Base-by-base conservation (phyloP, 192 early-diverging fungal genomes). In the Phlyctochytrium bullatum region DNA sequence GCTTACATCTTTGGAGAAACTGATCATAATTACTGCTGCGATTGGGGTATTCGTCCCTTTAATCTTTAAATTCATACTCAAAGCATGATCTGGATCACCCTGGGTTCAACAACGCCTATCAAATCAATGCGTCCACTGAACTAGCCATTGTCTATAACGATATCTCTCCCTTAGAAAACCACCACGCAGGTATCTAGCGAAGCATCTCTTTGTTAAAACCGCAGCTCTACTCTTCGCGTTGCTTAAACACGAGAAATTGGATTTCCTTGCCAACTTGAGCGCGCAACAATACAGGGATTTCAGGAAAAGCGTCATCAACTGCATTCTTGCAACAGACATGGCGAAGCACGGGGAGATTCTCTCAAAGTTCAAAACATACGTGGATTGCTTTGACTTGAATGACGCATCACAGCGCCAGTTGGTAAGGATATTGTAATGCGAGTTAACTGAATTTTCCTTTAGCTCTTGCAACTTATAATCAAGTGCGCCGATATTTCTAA, bases 401-500 rank as follows among this genome's bases (percentile, higher is more conserved):
- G 80, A 83, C 36, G 52, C 28, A n/a, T 71, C 69, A n/a, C 80
- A 83, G 35, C 33, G 71, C 27, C 56, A 59, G 20, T 34, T 76
- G 77, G 79, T 80, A 65, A 6, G 63, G 31, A 57, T 57, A 10
- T 62, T 62, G n/a, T 65, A 20, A 34, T n/a, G 6, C 61, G 4
- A 10, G 6, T 14, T 10, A 62, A 40, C 6, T 65, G 16, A 27
- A 32, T 36, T 56, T 59, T 36, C 10, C 17, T 27, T 25, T 76
- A 83, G 77, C 71, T 86, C 24, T 56, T 86, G 25, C 80, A 80
- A 67, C 74, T 83, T 64, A 71, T 86, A 30, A 71, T 79, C 23
- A 86, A 86, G 59, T 83, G 84, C 62, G 73, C 80, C 34, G 84
- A 86, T 54, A 83, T 86, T 36, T 75, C 72, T 36, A 86, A 86